These are phyloP conservation scores for Pythium vanterpoolii DNA, from an alignment of 352 stramenopile species.

Conservation along the genomic window DNA sequence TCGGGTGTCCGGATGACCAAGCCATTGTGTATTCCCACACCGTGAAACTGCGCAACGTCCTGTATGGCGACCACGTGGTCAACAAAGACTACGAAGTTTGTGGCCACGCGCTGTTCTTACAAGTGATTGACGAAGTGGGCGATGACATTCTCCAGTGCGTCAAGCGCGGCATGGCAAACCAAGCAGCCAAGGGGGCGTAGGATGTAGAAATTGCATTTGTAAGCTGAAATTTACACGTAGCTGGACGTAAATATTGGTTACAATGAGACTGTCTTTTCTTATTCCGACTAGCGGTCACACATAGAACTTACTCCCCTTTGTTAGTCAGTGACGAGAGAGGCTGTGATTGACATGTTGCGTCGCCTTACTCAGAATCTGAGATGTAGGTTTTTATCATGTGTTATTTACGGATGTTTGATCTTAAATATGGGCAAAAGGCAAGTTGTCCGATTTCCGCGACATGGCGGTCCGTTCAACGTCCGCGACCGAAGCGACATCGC, in stretches of 20 bases:
- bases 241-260: too few species aligned
- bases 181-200: background rate
- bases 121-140: constrained; percentile 32
- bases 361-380: too few species aligned
- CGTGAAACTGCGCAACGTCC: constrained; percentile 30
- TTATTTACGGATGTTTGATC: background rate
- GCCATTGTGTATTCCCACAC: constrained; percentile 45
- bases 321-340: too few species aligned
- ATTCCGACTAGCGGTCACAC: too few species aligned
- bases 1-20: constrained; percentile 43
- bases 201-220: too few species aligned
- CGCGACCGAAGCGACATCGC: background rate
- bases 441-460: too few species aligned
- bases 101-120: constrained; percentile 45
- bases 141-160: background rate
- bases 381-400: background rate
- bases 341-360: too few species aligned
- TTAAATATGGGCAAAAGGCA: constrained; percentile 2
- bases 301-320: too few species aligned
- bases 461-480: too few species aligned
- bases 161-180: background rate
- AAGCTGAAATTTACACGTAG: background rate
- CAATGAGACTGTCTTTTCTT: too few species aligned
- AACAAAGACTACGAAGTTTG: constrained; percentile 42
- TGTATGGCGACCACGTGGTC: constrained; percentile 33